A percentile compares a stretch with the other conserved stretches of the same genome.
phyloP scores from a whole-genome alignment of 305 asterid species.

The Fraxinus albicans region DNA sequence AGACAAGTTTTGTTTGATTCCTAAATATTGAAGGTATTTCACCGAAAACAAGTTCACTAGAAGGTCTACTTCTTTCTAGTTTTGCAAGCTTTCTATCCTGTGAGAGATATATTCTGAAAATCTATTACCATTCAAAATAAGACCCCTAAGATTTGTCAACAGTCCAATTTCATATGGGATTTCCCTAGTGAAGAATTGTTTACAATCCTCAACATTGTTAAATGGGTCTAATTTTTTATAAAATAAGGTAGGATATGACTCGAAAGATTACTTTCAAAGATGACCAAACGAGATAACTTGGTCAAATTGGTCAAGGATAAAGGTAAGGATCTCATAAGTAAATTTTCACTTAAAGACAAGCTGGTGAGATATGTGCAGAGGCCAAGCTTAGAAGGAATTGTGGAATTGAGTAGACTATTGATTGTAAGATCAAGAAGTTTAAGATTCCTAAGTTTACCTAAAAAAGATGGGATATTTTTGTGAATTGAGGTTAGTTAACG shows the following conservation, averaged over 20 bases:
- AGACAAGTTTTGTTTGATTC: too few relatives aligned
- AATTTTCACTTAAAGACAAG: conserved; percentile 51
- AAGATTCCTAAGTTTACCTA: conserved; percentile 44
- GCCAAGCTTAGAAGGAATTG: conserved; percentile 59
- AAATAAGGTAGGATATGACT: conserved; percentile 46
- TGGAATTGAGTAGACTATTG: conserved; percentile 31
- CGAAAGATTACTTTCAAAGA: conserved; percentile 51
- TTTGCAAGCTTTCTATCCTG: too few relatives aligned
- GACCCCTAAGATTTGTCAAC: conserved; percentile 29
- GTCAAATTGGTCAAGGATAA: conserved; percentile 36
- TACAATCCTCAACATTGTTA: conserved; percentile 47
- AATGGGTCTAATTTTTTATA: conserved; percentile 48
- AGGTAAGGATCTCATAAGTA: conserved; percentile 55
- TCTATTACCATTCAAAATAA: conserved; percentile 43
- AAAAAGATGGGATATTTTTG: conserved; percentile 45
- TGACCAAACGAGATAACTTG: conserved; percentile 36
- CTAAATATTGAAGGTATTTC: too few relatives aligned
- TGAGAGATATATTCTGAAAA: too few relatives aligned
- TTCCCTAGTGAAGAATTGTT: conserved; percentile 32
- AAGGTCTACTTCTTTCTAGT: too few relatives aligned
- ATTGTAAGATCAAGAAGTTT: neutral
- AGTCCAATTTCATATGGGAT: conserved; percentile 58
- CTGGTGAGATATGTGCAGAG: conserved; percentile 48
- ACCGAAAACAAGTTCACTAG: too few relatives aligned
- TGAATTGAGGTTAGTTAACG: conserved; percentile 38